Evolutionary conservation across 352 stramenopile genomes (phyloP).

Genomic region (Pythium angustatum): DNA sequence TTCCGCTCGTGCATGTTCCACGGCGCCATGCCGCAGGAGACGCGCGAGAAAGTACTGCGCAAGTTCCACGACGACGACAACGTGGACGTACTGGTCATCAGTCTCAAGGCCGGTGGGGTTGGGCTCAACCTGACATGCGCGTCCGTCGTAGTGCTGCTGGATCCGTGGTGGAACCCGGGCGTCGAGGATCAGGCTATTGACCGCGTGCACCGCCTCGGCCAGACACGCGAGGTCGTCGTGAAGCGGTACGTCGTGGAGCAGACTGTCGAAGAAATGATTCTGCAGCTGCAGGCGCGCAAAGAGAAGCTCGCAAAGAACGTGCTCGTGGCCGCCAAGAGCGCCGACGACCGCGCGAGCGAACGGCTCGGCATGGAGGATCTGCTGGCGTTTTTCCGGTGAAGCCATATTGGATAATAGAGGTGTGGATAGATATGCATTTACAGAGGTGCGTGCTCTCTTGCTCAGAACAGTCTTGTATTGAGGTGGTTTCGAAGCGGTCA

Average conservation of each 20-base stretch:
- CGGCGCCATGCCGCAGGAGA: constrained; percentile 65
- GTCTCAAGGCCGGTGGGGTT: constrained; percentile 86
- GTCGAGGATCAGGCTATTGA: constrained; percentile 95
- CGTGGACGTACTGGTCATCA: constrained; percentile 84
- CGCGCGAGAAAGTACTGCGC: constrained; percentile 67
- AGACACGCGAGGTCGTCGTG: constrained; percentile 83
- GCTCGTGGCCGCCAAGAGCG: constrained; percentile 55
- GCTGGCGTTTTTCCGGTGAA: constrained; percentile 65
- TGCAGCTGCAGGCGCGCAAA: constrained; percentile 90
- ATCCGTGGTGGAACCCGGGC: constrained; percentile 94
- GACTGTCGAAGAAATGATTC: constrained; percentile 92
- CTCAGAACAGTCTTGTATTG: background rate
- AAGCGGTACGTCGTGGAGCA: constrained; percentile 88
- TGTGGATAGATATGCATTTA: background rate
- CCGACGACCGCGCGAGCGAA: constrained; percentile 43
- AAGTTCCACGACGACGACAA: constrained; percentile 58
- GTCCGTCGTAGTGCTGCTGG: constrained; percentile 88
- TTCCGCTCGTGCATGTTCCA: constrained; percentile 75
- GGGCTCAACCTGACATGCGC: constrained; percentile 91
- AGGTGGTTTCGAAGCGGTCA: constrained; percentile 10
- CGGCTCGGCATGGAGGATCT: constrained; percentile 70
- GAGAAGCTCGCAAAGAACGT: constrained; percentile 82
- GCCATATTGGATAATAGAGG: constrained; percentile 27
- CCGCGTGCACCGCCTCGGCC: constrained; percentile 88
- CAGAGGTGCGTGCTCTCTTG: background rate